Evolutionary conservation across 2,329 filamentous ascomycete genomes (phyloP), one percentile per base, ranked within the genome.

Genomic region (Curvularia spicifera): DNA sequence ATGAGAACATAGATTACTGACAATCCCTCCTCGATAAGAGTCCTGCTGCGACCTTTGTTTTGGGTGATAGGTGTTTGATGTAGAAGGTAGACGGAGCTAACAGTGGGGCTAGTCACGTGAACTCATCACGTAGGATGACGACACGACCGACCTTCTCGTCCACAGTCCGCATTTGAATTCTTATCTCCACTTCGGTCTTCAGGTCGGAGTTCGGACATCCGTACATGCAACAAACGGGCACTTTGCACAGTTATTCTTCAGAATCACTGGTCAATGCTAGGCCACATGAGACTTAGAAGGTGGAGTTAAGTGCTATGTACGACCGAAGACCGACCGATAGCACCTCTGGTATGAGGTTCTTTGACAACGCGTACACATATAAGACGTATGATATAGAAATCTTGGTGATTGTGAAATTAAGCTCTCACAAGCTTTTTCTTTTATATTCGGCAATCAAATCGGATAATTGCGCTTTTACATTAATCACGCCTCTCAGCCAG

Each of bases 251-350:
- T 12, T 0, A 18, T 12, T 2, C 4, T 15, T n/a, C 8, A 35
- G 13, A 15, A 15, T 12, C 5, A 47, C 35, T 43, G n/a, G n/a
- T 9, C 28, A 18, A 22, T 12, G 12, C 20, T 29, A 15, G 28
- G 15, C 45, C 18, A 20, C 20, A 20, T 42, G 37, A 15, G 45
- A 35, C 18, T 15, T n/a, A 22, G 40, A 42, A 10, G 15, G 20
- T 37, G 45, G 52, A 43, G 4, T 24, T 55, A 50, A 24, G 29
- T 12, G 9, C n/a, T 52, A 56, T 31, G 29, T 31, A 31, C 20
- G 31, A 26, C 53, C 48, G 48, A 52, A 56, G 15, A 40, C 53
- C 53, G 48, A 22, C 31, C 48, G 46, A n/a, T 28, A 26, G 15
- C 15, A 40, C 33, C 29, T 22, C 10, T 24, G 6, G 33, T 18